Evolutionary conservation across 225 moss, liverwort and hornwort species (phyloP).

Genomic region (Thuidium tamariscinum): DNA sequence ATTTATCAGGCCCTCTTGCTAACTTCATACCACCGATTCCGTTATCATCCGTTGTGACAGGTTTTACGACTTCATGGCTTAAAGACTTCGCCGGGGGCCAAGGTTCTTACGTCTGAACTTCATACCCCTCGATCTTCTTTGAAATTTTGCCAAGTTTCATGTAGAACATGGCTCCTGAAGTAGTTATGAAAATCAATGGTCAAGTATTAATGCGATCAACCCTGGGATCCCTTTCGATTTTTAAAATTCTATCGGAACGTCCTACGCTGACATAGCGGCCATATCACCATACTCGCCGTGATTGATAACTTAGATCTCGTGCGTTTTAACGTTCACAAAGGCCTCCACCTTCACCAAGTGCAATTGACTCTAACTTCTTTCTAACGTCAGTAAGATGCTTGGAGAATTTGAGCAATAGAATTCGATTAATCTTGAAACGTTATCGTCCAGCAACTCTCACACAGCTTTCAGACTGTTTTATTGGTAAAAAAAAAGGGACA

Average conservation of each 20-base stretch:
- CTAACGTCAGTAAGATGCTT: background rate
- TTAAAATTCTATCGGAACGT: background rate
- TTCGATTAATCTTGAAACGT: background rate
- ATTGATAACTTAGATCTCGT: background rate
- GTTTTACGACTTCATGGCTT: background rate
- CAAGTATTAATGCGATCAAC: background rate
- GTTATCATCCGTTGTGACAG: background rate
- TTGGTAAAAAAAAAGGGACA: too few relatives aligned
- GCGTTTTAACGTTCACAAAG: background rate
- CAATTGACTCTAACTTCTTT: background rate
- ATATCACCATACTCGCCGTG: background rate
- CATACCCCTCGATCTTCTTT: background rate
- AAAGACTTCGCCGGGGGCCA: background rate
- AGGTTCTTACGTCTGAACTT: background rate
- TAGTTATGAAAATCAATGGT: background rate
- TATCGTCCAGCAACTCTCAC: background rate
- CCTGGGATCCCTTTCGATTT: background rate
- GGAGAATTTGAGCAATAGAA: background rate
- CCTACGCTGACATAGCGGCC: too few relatives aligned
- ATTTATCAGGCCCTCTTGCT: background rate
- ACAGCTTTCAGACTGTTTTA: too few relatives aligned
- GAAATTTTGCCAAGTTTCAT: background rate
- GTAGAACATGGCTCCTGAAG: background rate
- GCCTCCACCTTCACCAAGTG: background rate
- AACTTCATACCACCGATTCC: background rate